Conservation (phyloP, 108 stramenopile genomes). For the Schizochytrium sp. region DNA sequence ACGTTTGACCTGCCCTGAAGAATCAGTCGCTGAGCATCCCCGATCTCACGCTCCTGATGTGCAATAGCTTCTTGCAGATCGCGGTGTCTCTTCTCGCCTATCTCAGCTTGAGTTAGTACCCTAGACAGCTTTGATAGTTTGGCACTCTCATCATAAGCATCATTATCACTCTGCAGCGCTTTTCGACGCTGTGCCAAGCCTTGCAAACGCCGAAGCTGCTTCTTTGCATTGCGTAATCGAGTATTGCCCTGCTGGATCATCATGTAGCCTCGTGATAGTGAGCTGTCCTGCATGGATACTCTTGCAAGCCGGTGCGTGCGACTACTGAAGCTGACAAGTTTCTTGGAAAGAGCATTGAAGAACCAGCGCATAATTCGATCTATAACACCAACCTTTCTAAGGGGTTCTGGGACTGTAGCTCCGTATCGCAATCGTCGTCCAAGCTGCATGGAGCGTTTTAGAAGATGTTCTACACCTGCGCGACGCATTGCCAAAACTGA, state of each 20-base stretch:
- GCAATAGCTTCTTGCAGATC: neutral
- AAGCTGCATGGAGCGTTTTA: constrained; percentile 29
- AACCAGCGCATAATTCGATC: constrained; percentile 24
- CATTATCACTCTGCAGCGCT: neutral
- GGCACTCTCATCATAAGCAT: too few species aligned
- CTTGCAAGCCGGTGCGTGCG: neutral
- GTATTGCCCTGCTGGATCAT: constrained; percentile 59
- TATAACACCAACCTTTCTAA: neutral
- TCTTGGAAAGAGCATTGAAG: constrained; percentile 21
- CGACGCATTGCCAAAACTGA: constrained; percentile 53
- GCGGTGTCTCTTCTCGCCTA: neutral
- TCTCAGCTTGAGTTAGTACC: constrained; percentile 22
- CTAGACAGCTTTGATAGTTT: too few species aligned
- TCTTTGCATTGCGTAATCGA: constrained; percentile 43
- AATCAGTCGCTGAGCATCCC: neutral
- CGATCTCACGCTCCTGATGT: neutral
- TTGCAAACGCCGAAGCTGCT: neutral
- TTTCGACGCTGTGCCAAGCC: neutral
- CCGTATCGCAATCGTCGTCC: constrained; percentile 42
- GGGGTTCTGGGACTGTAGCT: neutral
- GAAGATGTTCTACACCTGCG: neutral
- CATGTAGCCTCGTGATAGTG: constrained; percentile 50
- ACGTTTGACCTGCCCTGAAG: neutral
- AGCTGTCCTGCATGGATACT: constrained; percentile 21
- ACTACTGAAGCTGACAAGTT: neutral